Base-by-base conservation (phyloP, 208 protist genomes). In the Trypanosoma melophagium region DNA sequence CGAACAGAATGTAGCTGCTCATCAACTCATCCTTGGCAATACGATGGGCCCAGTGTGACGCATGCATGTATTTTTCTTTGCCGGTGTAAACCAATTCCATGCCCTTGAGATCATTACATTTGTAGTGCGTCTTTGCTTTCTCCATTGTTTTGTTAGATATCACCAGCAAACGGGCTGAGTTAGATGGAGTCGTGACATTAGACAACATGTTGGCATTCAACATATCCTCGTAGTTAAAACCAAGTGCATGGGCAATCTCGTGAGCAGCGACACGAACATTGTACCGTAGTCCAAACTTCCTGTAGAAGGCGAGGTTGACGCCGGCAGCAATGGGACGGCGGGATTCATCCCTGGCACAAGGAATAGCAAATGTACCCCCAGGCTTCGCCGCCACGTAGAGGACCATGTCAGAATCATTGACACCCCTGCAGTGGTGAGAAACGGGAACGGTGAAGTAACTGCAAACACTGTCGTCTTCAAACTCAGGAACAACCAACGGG, bases 11-110 rank as follows among this genome's bases (percentile, higher is more conserved):
- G 12, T 35, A 56, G 51, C 5, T 12, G 12, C 83, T 60, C 90
- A 97, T 97, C 31, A 92, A 63, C 62, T 97, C 93, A 51, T 95
- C 80, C 47, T 74, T 66, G 17, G 87, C 77, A 49, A 88, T 84
- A 60, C 84, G 71, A 21, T 75, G 76, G n/a, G n/a, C n/a, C n/a
- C n/a, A n/a, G n/a, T n/a, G n/a, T n/a, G n/a, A n/a, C n/a, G n/a
- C n/a, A n/a, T 97, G 92, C 17, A 84, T 94, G 40, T 83, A 84
- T 31, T 69, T 78, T 0, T 7, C 5, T 21, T 71, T 73, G 38
- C 88, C 89, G 31, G 67, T 42, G 54, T 94, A 75, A 60, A 94
- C 90, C 19, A 96, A 45, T 76, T 91, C 87, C 58, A 89, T 76
- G 17, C 80, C 79, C 12, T 17, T 25, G 28, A 90, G 21, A 17